Base-by-base conservation (phyloP, 129 eudicot species). In the Chrysanthemum lavandulifolium region DNA sequence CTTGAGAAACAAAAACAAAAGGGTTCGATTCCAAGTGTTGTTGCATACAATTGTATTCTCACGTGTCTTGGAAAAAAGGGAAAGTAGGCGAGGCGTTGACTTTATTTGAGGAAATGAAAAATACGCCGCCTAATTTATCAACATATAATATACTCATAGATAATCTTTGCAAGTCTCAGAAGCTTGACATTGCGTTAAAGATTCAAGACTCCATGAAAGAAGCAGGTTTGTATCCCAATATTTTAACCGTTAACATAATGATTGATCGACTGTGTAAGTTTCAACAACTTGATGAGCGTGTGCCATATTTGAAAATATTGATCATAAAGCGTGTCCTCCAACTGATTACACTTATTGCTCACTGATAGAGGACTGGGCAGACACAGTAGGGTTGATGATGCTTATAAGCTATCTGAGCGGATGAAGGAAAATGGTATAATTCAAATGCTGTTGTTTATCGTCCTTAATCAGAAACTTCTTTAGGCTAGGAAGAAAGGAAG, bases 31-130 rank as follows among this genome's bases (percentile, higher is more conserved):
- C 96, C 99, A 9, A 90, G 90, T 76, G 96, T 94, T 48, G 82
- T 94, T 74, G 97, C 97, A 2, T 94, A 94, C 58, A 94, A 90
- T 65, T 77, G 96, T 36, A 78, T 94, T 25, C 91, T 94, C 31
- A 90, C 97, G 13, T 94, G 97, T 79, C 96, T 94, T 19, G 97
- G 96, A 13, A 94, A 86, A 94, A 90, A 64, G 88, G 91, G 23
- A 90, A 60, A 60, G 50, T 80, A 31, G 86, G 90, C 1, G 97
- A 94, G 67, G 91, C 97, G 31, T 72, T 84, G 66, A 67, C 67
- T 79, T 18, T 88, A 19, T 90, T 84, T 1, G 84, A 88, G 56
- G 94, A 86, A 54, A 94, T 90, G 99, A 90, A 86, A 90, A 80
- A 71, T 91, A 94, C 13, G 97, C 96, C 72, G 13, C 99, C 99